Percentiles rank a stretch among this genome's conserved stretches.
phyloP scores from a whole-genome alignment of 169 alveolate species.

The Plasmodium cynomolgi region DNA sequence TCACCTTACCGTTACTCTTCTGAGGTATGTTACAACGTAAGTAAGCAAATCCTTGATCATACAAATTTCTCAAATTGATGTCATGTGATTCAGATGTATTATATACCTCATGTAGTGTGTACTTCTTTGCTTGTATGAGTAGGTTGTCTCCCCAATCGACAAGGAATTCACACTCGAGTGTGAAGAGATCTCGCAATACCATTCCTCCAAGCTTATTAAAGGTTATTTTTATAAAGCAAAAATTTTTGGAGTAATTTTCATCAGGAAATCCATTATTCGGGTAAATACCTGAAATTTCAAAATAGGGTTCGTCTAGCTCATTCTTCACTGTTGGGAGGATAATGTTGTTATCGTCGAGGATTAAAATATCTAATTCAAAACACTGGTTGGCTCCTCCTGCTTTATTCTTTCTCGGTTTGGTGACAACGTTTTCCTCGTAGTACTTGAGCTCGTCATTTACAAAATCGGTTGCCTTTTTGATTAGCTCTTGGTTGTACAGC shows the following conservation, averaged over 20 bases:
- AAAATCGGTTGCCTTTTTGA: slow-evolving; percentile 62
- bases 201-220: slow-evolving; percentile 81
- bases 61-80: slow-evolving; percentile 76
- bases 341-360: slow-evolving; percentile 55
- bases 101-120: slow-evolving; percentile 77
- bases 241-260: slow-evolving; percentile 74
- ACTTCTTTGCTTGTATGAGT: slow-evolving; percentile 79
- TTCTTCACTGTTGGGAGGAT: slow-evolving; percentile 54
- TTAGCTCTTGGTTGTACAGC: slow-evolving; percentile 50
- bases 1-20: slow-evolving; percentile 77
- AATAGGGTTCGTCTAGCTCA: slow-evolving; percentile 79
- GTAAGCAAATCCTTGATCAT: slow-evolving; percentile 83
- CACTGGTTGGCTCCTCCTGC: neutral
- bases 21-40: slow-evolving; percentile 79
- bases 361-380: slow-evolving; percentile 45
- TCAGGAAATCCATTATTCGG: slow-evolving; percentile 75
- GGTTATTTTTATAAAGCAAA: slow-evolving; percentile 78
- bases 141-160: slow-evolving; percentile 85
- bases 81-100: slow-evolving; percentile 76
- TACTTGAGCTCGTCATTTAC: slow-evolving; percentile 60
- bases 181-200: slow-evolving; percentile 80
- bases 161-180: slow-evolving; percentile 79
- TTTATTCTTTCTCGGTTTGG: slow-evolving; percentile 29
- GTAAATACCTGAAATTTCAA: slow-evolving; percentile 77
- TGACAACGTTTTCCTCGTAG: slow-evolving; percentile 75